Percentiles rank a stretch among this genome's conserved stretches.
These are phyloP conservation scores for Rutstroemia sp. DNA, from an alignment of 2,329 filamentous ascomycete genomes.

Conservation along the genomic window DNA sequence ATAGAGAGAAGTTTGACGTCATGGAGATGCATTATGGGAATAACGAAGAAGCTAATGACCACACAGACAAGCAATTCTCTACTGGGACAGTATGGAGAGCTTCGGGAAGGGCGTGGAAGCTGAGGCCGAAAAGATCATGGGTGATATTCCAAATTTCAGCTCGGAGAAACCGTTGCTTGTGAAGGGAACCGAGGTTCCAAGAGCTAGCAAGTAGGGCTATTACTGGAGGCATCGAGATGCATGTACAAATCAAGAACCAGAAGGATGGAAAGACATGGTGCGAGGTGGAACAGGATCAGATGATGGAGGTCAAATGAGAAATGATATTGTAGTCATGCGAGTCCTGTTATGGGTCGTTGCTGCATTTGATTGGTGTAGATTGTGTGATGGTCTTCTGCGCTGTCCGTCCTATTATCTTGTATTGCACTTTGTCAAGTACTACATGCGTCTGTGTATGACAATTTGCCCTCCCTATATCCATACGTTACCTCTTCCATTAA, in stretches of 20 bases:
- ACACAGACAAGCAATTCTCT: neutral
- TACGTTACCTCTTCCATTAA: too few species aligned
- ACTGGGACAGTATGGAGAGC: neutral
- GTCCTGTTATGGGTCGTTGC: too few species aligned
- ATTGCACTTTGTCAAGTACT: too few species aligned
- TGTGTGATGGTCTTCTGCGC: too few species aligned
- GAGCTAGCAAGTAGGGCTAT: neutral
- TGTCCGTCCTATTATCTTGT: too few species aligned
- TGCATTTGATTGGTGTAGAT: too few species aligned
- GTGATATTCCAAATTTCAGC: constrained; percentile 1
- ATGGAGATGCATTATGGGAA: neutral
- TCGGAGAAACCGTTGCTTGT: neutral
- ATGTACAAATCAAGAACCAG: neutral
- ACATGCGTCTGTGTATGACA: too few species aligned
- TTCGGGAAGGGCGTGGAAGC: neutral
- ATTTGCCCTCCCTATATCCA: too few species aligned
- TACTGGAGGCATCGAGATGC: neutral
- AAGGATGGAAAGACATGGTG: neutral
- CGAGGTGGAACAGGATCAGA: too few species aligned
- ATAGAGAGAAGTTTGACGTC: too few species aligned
- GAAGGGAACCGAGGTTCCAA: neutral
- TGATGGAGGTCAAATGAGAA: too few species aligned
- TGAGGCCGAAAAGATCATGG: neutral
- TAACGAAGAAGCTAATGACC: neutral
- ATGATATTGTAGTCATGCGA: too few species aligned